phyloP scores from a whole-genome alignment of 2,329 filamentous ascomycete species.

The Fusarium brevicatenulatum region DNA sequence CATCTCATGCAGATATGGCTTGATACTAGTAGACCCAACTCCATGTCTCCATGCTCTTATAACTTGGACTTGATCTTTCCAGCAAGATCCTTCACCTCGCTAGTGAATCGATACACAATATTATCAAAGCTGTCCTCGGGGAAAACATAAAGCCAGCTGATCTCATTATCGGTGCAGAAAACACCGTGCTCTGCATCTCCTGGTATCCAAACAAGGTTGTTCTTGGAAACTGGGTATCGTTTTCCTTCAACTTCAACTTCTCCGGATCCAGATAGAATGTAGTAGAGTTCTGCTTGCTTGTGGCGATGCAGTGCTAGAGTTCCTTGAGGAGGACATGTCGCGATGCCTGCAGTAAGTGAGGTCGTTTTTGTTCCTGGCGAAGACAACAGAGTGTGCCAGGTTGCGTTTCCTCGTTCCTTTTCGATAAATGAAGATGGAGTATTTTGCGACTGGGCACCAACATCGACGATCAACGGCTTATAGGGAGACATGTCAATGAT shows the following conservation, averaged over 20 bases:
- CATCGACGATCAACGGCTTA: constrained; percentile 25
- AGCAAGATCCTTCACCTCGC: constrained; percentile 7
- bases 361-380: constrained; percentile 17
- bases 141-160: constrained; percentile 42
- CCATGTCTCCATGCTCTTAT: not conserved
- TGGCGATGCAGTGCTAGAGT: constrained; percentile 41
- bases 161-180: constrained; percentile 25
- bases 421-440: constrained; percentile 15
- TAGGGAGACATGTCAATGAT: not conserved
- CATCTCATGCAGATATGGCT: not conserved
- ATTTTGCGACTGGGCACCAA: not conserved
- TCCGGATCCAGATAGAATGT: constrained; percentile 35
- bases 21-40: not conserved
- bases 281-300: constrained; percentile 43
- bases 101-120: constrained; percentile 37
- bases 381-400: constrained; percentile 39
- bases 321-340: constrained; percentile 36
- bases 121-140: constrained; percentile 40
- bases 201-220: constrained; percentile 37
- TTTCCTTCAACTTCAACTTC: constrained; percentile 37
- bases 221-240: constrained; percentile 22
- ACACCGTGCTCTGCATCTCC: constrained; percentile 41
- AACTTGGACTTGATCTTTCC: constrained; percentile 13
- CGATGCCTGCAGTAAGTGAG: constrained; percentile 34
- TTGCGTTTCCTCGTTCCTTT: constrained; percentile 26